These are phyloP conservation scores for Lepiota subincarnata DNA, from an alignment of 768 basidiomycete genomes.

Conservation along the genomic window DNA sequence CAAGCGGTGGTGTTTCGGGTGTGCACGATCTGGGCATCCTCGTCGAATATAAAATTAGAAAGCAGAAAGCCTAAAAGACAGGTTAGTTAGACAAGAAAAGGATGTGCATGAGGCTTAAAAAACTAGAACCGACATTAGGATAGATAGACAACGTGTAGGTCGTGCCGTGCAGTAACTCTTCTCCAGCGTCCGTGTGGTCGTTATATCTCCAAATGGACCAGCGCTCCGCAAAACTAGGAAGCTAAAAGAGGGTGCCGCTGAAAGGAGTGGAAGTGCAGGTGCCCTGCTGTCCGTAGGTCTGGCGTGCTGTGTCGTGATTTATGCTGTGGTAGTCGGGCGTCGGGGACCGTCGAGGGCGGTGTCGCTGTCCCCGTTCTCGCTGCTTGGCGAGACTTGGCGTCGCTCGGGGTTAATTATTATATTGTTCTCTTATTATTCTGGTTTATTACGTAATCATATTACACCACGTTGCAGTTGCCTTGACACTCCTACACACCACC, in stretches of 20 bases:
- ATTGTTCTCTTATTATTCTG: not conserved
- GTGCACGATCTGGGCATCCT: not conserved
- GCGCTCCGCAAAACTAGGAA: not conserved
- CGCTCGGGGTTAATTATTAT: not conserved
- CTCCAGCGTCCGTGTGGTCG: not conserved
- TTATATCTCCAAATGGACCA: slow-evolving; percentile 9
- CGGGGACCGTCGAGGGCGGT: not conserved
- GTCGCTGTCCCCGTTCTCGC: not conserved
- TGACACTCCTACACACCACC: not conserved
- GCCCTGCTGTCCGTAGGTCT: slow-evolving; percentile 4
- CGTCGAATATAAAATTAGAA: not conserved
- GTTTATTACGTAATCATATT: slow-evolving; percentile 6
- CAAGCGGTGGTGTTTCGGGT: not conserved
- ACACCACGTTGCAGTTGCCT: slow-evolving; percentile 1
- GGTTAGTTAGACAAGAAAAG: slow-evolving; percentile 3
- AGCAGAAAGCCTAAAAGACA: not conserved
- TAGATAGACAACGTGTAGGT: not conserved
- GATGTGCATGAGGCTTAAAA: not conserved
- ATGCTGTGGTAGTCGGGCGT: not conserved
- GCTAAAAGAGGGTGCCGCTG: not conserved
- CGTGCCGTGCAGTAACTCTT: slow-evolving; percentile 2
- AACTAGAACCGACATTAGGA: not conserved
- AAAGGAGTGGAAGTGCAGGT: slow-evolving; percentile 9
- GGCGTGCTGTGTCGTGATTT: slow-evolving; percentile 4
- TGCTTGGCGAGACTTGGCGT: too few relatives aligned